Evolutionary conservation across 2,329 filamentous ascomycete species (phyloP).

Genomic region (Beauveria medogensis): DNA sequence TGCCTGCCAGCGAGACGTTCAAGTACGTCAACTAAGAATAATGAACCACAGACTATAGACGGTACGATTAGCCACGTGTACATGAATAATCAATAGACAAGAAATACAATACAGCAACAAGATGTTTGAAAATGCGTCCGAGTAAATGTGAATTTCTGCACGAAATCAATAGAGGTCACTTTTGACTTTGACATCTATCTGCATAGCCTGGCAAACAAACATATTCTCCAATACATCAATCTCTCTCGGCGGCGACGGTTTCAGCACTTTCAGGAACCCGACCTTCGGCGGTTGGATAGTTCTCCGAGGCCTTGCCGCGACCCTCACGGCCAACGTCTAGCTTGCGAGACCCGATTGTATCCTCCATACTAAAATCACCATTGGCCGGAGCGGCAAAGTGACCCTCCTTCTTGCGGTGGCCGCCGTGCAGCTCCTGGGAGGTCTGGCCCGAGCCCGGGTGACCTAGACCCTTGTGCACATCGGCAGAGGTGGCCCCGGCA

Average conservation of each 20-base stretch:
- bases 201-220: neutral
- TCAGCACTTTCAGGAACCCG: neutral
- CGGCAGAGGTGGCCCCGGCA: conserved; percentile 35
- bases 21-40: conserved; percentile 4
- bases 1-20: conserved; percentile 54
- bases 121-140: neutral
- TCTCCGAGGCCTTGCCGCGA: neutral
- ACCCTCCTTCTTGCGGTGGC: conserved; percentile 27
- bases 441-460: conserved; percentile 36
- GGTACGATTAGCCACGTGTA: neutral
- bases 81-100: neutral
- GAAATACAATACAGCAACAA: neutral
- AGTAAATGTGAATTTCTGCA: neutral
- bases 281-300: neutral
- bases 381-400: neutral
- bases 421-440: conserved; percentile 32
- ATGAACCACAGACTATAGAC: neutral
- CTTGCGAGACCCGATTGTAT: neutral
- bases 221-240: neutral
- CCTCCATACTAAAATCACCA: neutral
- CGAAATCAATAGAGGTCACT: too few relatives aligned
- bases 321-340: neutral
- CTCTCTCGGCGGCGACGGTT: neutral
- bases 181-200: neutral
- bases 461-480: conserved; percentile 36